Base-by-base conservation (phyloP, 148 eudicot species). In the Camellia lanceoleosa region DNA sequence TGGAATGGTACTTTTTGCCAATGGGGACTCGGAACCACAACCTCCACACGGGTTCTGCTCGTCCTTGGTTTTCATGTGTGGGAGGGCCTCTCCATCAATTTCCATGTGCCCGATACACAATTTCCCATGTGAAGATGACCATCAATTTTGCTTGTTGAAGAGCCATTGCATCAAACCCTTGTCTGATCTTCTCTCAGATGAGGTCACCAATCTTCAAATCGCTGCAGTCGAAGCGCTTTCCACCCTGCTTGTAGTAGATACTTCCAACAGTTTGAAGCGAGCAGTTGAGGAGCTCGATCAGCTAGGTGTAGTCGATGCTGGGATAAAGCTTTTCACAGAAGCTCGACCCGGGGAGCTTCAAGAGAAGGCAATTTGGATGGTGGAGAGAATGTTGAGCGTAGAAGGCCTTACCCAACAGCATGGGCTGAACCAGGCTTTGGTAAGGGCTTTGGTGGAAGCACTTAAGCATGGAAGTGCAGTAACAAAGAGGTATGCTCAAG, bases 291-390 rank as follows among this genome's bases (percentile, higher is more conserved):
- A 89, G 82, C 91, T 91, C 0, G 90, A 91, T 14, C 80, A 61
- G 63, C 85, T 89, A 1, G 92, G 88, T 7, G 88, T 89, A 10
- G 84, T 84, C 1, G 89, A 89, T 75, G 87, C 87, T 16, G 83
- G 87, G 74, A 73, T 88, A 41, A 69, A 4, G 63, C 87, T 89
- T 18, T 91, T 91, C 82, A 80, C 68, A 6, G 85, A 88, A 3
- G 81, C 86, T 62, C 85, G 91, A 46, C 88, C 92, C 5, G 91
- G 94, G 66, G 91, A 88, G 78, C 89, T 91, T 82, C 94, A 91
- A 83, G 90, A 91, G 68, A 91, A 87, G 86, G 73, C 88, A 0
- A 80, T 85, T 41, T 88, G 89, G 89, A 82, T 91, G 90, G 84
- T 89, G 70, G 94, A 87, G 79, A 85, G 85, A 46, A 71, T 88